Conservation (phyloP, 73 alveolate species). For the Paramecium sonneborni region DNA sequence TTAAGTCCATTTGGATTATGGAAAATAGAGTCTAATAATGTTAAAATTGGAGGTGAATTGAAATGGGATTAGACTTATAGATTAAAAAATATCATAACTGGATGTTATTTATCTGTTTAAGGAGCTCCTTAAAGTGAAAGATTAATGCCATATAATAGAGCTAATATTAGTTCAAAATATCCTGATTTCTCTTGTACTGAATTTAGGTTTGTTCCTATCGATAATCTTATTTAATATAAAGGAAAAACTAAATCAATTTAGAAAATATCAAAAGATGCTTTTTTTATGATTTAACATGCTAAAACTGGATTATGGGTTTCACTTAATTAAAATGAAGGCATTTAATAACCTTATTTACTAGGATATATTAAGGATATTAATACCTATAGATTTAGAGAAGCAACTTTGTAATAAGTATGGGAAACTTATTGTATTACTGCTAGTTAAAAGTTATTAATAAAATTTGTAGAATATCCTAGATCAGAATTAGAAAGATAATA, state of each 20-base stretch:
- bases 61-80: conserved; percentile 61
- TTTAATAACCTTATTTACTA: not conserved
- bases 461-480: not conserved
- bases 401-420: conserved; percentile 54
- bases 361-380: conserved; percentile 46
- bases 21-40: conserved; percentile 54
- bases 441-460: not conserved
- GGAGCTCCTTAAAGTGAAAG: not conserved
- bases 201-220: conserved; percentile 58
- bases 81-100: conserved; percentile 53
- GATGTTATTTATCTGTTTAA: conserved; percentile 45
- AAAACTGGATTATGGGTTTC: conserved; percentile 47
- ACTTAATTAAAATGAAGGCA: conserved; percentile 4
- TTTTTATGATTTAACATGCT: conserved; percentile 43
- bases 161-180: not conserved
- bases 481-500: not conserved
- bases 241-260: conserved; percentile 27
- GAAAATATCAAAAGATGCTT: conserved; percentile 60
- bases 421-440: conserved; percentile 44
- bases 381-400: conserved; percentile 64
- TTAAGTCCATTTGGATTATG: conserved; percentile 58
- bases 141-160: not conserved
- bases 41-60: conserved; percentile 56
- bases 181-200: not conserved
- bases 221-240: conserved; percentile 41